These are phyloP conservation scores for Trichoderma brevicompactum DNA, from an alignment of 2,329 filamentous ascomycete genomes.

Conservation along the genomic window DNA sequence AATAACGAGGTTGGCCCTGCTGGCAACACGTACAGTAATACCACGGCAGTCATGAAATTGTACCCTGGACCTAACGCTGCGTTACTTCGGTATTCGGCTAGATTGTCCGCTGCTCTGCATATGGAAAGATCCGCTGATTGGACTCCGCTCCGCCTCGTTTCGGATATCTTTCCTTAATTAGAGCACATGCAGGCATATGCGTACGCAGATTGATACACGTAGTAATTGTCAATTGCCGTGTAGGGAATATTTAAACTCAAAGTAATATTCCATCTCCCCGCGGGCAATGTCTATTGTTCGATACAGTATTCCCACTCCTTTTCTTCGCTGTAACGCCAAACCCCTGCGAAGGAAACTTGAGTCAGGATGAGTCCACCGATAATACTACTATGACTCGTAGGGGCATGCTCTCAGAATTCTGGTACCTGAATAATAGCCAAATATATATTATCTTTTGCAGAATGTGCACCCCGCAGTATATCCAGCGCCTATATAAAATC, in stretches of 20 bases:
- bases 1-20: no score
- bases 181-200: neutral
- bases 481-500: no score
- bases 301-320: no score
- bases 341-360: no score
- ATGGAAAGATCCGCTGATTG: neutral
- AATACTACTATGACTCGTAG: neutral
- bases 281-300: no score
- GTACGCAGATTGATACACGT: neutral
- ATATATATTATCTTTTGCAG: no score
- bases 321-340: no score
- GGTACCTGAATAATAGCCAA: neutral
- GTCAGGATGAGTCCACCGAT: no score
- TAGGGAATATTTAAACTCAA: neutral
- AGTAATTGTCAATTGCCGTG: neutral
- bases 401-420: neutral
- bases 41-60: neutral
- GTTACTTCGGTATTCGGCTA: neutral
- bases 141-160: no score
- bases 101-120: neutral
- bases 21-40: no score
- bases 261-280: neutral
- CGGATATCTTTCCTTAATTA: no score
- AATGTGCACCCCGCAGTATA: no score
- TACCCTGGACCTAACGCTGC: neutral